Conservation (phyloP, 2,329 filamentous ascomycete species). For the Fusarium praegraminearum region DNA sequence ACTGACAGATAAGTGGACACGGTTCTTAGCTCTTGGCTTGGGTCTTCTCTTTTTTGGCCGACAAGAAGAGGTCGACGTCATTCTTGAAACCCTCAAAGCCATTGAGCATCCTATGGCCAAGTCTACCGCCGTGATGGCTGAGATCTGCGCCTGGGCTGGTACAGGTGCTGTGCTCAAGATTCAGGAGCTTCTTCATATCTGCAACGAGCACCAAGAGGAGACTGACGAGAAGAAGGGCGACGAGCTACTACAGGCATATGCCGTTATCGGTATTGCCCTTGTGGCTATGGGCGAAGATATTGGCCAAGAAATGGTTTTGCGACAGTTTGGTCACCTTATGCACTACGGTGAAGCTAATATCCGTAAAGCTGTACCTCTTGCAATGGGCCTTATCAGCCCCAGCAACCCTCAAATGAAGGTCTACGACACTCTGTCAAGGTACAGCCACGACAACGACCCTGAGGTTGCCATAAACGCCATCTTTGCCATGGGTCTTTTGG, state of each 20-base stretch:
- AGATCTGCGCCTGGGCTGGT: slow-evolving; percentile 98
- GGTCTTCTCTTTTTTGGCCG: slow-evolving; percentile 95
- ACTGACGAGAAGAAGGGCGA: slow-evolving; percentile 95
- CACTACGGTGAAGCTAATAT: slow-evolving; percentile 99
- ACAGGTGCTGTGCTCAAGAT: slow-evolving; percentile 97
- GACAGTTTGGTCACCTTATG: slow-evolving; percentile 98
- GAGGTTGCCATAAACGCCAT: slow-evolving; percentile 99
- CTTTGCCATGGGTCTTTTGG: slow-evolving; percentile 97
- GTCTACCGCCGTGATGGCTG: slow-evolving; percentile 92
- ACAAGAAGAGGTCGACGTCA: slow-evolving; percentile 98
- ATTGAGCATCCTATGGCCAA: slow-evolving; percentile 98
- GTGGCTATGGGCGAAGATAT: slow-evolving; percentile 99
- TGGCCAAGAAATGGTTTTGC: slow-evolving; percentile 97
- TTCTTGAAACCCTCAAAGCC: slow-evolving; percentile 94
- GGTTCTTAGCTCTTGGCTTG: slow-evolving; percentile 94
- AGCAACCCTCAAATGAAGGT: slow-evolving; percentile 99
- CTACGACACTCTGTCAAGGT: slow-evolving; percentile 96
- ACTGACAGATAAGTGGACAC: slow-evolving; percentile 97
- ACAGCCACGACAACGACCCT: slow-evolving; percentile 98
- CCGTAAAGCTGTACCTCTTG: slow-evolving; percentile 92
- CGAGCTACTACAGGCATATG: slow-evolving; percentile 94
- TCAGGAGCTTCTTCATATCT: slow-evolving; percentile 96
- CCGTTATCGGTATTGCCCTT: slow-evolving; percentile 91
- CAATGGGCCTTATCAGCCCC: slow-evolving; percentile 95
- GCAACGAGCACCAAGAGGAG: slow-evolving; percentile 96